These are phyloP conservation scores for Talaromyces albobiverticillius DNA, from an alignment of 2,329 filamentous ascomycete genomes.

Conservation along the genomic window DNA sequence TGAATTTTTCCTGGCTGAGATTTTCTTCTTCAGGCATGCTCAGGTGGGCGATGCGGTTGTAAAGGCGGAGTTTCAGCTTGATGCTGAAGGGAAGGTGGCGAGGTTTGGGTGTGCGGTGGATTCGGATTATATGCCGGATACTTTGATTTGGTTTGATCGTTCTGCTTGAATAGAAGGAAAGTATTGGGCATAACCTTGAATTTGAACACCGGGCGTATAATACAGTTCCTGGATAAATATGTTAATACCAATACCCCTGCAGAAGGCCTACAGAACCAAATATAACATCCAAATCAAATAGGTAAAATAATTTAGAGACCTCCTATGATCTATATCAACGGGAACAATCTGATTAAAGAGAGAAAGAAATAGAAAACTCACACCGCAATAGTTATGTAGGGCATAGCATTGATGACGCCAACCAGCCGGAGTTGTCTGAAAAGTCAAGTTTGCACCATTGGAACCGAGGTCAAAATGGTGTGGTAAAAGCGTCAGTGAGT, in stretches of 20 bases:
- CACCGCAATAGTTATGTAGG: slow-evolving; percentile 48
- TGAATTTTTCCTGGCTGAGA: slow-evolving; percentile 8
- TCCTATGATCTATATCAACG: no score
- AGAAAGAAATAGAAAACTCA: no score
- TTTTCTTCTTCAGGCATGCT: slow-evolving; percentile 2
- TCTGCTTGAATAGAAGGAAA: not conserved
- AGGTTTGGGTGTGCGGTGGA: slow-evolving; percentile 8
- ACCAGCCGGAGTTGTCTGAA: slow-evolving; percentile 55
- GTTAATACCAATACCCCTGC: no score
- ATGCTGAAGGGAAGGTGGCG: slow-evolving; percentile 3
- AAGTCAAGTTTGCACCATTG: slow-evolving; percentile 53
- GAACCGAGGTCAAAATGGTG: slow-evolving; percentile 24
- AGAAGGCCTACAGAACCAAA: no score
- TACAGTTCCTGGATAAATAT: no score
- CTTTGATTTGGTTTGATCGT: slow-evolving; percentile 10
- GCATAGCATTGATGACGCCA: slow-evolving; percentile 61
- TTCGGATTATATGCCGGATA: slow-evolving; percentile 9
- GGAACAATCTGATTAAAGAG: no score
- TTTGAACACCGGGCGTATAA: no score
- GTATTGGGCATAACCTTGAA: no score
- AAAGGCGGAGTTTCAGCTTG: slow-evolving; percentile 5
- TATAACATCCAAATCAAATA: no score
- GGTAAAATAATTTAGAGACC: no score
- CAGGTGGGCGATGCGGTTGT: not conserved
- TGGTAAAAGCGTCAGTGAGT: no score